phyloP scores from a whole-genome alignment of 2,329 filamentous ascomycete genomes.

The Fusarium sarcochroum region DNA sequence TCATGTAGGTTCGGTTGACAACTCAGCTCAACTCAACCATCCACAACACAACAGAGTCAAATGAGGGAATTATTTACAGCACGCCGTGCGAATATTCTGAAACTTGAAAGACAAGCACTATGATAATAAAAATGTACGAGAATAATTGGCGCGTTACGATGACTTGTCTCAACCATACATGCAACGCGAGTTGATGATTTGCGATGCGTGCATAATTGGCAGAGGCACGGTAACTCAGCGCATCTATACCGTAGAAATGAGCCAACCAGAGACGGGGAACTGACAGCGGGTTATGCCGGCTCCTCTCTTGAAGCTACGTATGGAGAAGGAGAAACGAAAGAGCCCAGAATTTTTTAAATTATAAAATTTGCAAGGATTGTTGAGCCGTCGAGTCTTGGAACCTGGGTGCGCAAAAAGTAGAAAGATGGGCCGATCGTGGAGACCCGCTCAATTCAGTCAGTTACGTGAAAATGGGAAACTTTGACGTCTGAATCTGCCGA shows the following conservation, averaged over 20 bases:
- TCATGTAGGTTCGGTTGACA: neutral
- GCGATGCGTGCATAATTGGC: constrained; percentile 14
- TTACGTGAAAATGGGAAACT: constrained; percentile 32
- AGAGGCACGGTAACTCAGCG: constrained; percentile 10
- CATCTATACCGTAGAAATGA: neutral
- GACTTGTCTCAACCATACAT: constrained; percentile 24
- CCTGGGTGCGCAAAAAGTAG: constrained; percentile 1
- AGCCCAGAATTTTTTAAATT: constrained; percentile 15
- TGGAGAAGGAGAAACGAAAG: neutral
- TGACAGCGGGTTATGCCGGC: constrained; percentile 2
- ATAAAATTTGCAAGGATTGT: constrained; percentile 24
- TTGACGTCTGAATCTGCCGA: constrained; percentile 37
- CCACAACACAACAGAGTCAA: neutral
- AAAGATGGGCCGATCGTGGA: constrained; percentile 41
- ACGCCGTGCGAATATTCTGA: neutral
- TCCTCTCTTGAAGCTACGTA: neutral
- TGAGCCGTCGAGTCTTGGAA: constrained; percentile 24
- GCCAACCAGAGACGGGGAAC: constrained; percentile 1
- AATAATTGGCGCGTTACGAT: constrained; percentile 12
- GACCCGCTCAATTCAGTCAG: constrained; percentile 21
- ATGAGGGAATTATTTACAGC: constrained; percentile 20
- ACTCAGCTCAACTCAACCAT: neutral
- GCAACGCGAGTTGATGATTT: constrained; percentile 13
- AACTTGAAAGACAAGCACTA: constrained; percentile 12
- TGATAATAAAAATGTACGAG: constrained; percentile 12